phyloP scores from a whole-genome alignment of 176 grass and related monocot species.

The Oropetium thomaeum region DNA sequence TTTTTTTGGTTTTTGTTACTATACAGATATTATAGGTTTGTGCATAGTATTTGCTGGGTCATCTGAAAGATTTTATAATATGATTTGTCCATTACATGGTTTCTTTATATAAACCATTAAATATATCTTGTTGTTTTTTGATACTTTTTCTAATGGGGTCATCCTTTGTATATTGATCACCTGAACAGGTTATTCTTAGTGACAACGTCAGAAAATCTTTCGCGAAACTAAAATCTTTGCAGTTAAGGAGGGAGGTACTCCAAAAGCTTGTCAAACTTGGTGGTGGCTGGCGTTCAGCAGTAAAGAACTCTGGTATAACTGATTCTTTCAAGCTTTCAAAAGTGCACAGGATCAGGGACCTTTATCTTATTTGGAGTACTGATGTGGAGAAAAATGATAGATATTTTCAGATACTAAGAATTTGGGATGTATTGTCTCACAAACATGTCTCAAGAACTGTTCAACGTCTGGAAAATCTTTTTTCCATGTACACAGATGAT shows the following conservation, averaged over 20 bases:
- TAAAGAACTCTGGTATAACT: constrained; percentile 10
- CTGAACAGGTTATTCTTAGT: constrained; percentile 64
- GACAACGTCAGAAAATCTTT: constrained; percentile 79
- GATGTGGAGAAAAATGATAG: constrained; percentile 59
- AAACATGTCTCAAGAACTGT: constrained; percentile 49
- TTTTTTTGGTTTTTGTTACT: neutral
- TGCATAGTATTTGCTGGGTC: neutral
- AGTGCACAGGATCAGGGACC: constrained; percentile 42
- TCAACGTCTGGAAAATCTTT: constrained; percentile 57
- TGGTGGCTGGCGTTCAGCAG: constrained; percentile 53
- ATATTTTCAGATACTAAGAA: constrained; percentile 68
- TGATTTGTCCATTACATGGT: neutral
- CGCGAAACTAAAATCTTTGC: constrained; percentile 50
- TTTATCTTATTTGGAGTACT: constrained; percentile 73
- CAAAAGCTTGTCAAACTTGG: constrained; percentile 67
- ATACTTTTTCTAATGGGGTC: neutral
- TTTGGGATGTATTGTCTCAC: constrained; percentile 65
- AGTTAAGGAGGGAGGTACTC: constrained; percentile 44
- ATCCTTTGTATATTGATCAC: constrained; percentile 19
- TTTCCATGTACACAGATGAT: constrained; percentile 73
- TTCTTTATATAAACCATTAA: neutral
- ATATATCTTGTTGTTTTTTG: neutral
- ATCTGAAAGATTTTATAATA: neutral
- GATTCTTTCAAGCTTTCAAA: constrained; percentile 50
- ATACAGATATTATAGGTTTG: neutral